These are phyloP conservation scores for Tetrahymena elliotti DNA, from an alignment of 73 alveolate genomes.

Conservation along the genomic window DNA sequence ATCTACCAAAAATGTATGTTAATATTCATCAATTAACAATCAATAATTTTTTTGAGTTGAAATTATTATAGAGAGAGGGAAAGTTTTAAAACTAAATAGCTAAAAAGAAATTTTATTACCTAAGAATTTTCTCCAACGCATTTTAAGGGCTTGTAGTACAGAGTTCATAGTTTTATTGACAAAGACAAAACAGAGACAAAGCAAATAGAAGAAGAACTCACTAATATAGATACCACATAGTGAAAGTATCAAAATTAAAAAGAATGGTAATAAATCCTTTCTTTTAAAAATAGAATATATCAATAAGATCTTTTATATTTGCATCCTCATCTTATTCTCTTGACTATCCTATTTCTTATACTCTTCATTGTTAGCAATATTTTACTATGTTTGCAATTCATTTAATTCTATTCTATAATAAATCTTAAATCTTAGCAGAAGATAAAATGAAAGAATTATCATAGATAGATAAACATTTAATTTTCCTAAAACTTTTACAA, in stretches of 20 bases:
- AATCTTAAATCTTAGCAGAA: not conserved
- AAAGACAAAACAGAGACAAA: slow-evolving; percentile 24
- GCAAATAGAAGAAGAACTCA: slow-evolving; percentile 8
- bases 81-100: not conserved
- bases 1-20: no score
- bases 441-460: not conserved
- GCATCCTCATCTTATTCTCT: not conserved
- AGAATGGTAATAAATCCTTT: not conserved
- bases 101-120: not conserved
- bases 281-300: not conserved
- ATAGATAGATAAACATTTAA: not conserved
- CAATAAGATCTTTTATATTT: not conserved
- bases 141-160: slow-evolving; percentile 24
- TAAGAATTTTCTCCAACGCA: slow-evolving; percentile 33
- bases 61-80: no score
- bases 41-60: no score
- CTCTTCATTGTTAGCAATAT: not conserved
- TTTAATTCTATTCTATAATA: not conserved
- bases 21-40: no score
- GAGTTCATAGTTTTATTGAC: slow-evolving; percentile 32
- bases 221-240: not conserved
- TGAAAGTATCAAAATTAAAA: not conserved
- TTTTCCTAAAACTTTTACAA: not conserved
- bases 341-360: not conserved
- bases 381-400: not conserved